Evolutionary conservation across 306 rosid genomes (phyloP), one percentile per base, ranked within the genome.

Genomic region (Luffa acutangula): DNA sequence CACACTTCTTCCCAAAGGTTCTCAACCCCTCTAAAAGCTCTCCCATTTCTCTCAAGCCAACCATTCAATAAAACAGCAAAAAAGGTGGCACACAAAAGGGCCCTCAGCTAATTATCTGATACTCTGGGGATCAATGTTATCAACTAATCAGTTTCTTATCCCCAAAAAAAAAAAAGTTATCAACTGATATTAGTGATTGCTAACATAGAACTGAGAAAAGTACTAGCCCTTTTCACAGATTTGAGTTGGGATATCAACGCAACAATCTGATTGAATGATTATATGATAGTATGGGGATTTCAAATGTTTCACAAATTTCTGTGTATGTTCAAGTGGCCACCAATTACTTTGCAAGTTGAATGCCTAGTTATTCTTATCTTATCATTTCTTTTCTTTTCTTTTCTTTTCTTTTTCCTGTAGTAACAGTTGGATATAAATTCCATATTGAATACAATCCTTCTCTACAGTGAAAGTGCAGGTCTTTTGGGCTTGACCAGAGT

Each of bases 391-490:
- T 25, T 25, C 1, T 59, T 59, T 59, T 56, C 6, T n/a, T 59
- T 59, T 56, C 8, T 58, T 58, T 25, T 25, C 1, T 59, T 59
- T 59, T 56, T 18, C 10, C 10, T 11, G 57, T 10, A 18, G 77
- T n/a, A 36, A 17, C 79, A 25, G 9, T 21, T 20, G 56, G 76
- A 66, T 21, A 63, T 64, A 4, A 51, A 63, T 83, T 8, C 17
- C 36, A 43, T 42, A 41, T 69, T 43, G 17, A 69, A 21, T 21
- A 5, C 81, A 75, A 83, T 79, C 31, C 11, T 75, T 86, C 83
- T 81, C 76, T 79, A 42, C 51, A 95, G 97, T 75, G 95, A 92
- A 89, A 95, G 91, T 87, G 98, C 93, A 79, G 98, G 98, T 79
- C 93, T 95, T 36, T 81, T 91, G 85, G 98, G 97, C 63, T 84